Percentiles rank a stretch among this genome's conserved stretches.
Conservation (phyloP, 1,284 basidiomycete species). For the Naganishia sp. region DNA sequence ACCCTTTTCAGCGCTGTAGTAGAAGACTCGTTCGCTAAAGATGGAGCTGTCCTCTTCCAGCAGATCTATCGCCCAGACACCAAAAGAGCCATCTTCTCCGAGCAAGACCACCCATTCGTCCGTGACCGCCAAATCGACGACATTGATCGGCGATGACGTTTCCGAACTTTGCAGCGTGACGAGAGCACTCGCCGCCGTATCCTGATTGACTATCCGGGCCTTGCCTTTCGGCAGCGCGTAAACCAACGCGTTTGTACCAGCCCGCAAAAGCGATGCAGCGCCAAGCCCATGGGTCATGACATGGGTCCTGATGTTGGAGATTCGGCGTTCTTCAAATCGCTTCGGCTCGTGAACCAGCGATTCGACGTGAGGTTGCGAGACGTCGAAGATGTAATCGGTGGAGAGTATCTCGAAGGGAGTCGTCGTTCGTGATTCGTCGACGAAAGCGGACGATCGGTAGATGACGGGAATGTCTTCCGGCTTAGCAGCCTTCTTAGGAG, state of each 20-base stretch:
- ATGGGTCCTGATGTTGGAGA: constrained; percentile 29
- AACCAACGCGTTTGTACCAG: constrained; percentile 10
- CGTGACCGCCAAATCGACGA: constrained; percentile 21
- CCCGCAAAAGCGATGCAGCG: neutral
- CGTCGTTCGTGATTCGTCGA: constrained; percentile 5
- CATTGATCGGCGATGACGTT: neutral
- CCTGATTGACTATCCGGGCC: constrained; percentile 19
- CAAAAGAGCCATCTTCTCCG: constrained; percentile 21
- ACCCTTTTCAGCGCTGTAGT: neutral
- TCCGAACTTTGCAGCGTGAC: constrained; percentile 2
- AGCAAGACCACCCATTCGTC: constrained; percentile 24
- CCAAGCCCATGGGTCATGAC: constrained; percentile 19
- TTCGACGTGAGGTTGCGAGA: constrained; percentile 16
- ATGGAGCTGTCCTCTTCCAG: neutral
- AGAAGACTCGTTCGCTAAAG: constrained; percentile 1
- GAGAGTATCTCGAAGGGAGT: constrained; percentile 3
- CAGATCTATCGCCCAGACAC: constrained; percentile 22
- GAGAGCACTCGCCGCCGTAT: constrained; percentile 11
- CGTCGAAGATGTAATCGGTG: constrained; percentile 16
- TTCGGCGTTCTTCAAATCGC: constrained; percentile 22
- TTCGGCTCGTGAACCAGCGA: constrained; percentile 17
- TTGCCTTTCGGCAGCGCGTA: constrained; percentile 26
- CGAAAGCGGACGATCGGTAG: constrained; percentile 14
- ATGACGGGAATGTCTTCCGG: constrained; percentile 16
- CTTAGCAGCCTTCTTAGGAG: constrained; percentile 9